Evolutionary conservation across 2,329 filamentous ascomycete species (phyloP).

Genomic region (Cladophialophora exuberans): DNA sequence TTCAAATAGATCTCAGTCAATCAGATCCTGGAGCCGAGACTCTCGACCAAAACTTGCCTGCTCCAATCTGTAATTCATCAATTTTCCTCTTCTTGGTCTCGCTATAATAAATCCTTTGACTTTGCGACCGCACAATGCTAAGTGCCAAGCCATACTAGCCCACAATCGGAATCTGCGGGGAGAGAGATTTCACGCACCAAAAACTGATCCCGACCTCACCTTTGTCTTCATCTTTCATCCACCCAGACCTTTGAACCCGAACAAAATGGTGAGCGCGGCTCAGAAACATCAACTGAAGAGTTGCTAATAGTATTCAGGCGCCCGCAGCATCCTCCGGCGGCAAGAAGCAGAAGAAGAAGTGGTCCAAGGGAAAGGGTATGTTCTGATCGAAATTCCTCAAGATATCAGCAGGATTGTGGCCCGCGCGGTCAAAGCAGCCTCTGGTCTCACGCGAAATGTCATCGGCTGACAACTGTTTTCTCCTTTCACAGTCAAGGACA

Average conservation of each 20-base stretch:
- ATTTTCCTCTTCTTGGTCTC: no score
- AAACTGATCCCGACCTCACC: conserved; percentile 11
- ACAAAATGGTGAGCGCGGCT: conserved; percentile 26
- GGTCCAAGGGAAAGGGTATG: conserved; percentile 61
- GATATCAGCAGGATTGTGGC: not conserved
- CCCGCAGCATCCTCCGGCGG: conserved; percentile 52
- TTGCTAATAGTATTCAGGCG: conserved; percentile 39
- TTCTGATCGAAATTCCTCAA: conserved; percentile 7
- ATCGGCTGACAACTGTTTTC: conserved; percentile 3
- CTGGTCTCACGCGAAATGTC: not conserved
- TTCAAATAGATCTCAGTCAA: not conserved
- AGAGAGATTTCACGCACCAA: conserved; percentile 1
- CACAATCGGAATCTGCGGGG: conserved; percentile 9
- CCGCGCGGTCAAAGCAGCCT: not conserved
- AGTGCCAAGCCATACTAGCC: conserved; percentile 8
- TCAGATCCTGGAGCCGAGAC: no score
- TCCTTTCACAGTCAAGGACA: conserved; percentile 89
- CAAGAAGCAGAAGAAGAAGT: conserved; percentile 62
- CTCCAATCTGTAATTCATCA: not conserved
- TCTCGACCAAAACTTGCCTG: no score
- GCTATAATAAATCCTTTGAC: no score
- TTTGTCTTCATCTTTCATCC: conserved; percentile 15
- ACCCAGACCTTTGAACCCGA: conserved; percentile 18
- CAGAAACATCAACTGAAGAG: not conserved
- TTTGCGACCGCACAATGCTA: no score